These are phyloP conservation scores for Polymyxa betae DNA, from an alignment of 208 protist species.

Conservation along the genomic window DNA sequence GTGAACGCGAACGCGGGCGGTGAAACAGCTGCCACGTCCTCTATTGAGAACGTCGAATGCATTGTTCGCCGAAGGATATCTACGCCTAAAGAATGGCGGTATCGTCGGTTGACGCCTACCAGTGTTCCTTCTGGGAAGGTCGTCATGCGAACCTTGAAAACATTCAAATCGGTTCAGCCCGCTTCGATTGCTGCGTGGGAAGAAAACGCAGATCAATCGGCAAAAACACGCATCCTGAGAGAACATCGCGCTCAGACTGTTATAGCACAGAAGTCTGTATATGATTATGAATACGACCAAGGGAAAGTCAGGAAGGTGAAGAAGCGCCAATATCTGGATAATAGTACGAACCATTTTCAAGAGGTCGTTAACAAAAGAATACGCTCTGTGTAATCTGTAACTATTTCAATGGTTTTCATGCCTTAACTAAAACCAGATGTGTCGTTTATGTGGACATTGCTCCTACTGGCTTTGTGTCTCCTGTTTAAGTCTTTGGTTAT, in stretches of 20 bases:
- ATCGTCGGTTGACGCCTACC: background rate
- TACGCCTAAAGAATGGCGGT: background rate
- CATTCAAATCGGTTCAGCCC: background rate
- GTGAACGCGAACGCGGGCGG: background rate
- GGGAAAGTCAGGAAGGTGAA: constrained; percentile 30
- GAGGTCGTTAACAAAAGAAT: background rate
- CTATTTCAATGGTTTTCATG: too few relatives aligned
- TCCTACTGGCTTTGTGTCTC: too few relatives aligned
- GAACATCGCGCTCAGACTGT: background rate
- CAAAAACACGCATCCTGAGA: background rate
- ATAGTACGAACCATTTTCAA: background rate
- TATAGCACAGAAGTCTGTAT: background rate
- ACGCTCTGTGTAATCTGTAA: background rate
- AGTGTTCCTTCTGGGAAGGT: background rate
- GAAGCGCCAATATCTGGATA: background rate
- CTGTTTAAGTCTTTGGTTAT: background rate
- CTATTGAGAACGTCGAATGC: background rate
- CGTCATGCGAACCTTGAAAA: background rate
- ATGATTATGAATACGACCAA: background rate
- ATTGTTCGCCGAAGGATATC: background rate
- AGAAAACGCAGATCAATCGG: background rate
- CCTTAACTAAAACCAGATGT: too few relatives aligned
- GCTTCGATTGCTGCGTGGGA: background rate
- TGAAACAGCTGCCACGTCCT: background rate
- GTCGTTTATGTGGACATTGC: too few relatives aligned